A percentile compares a stretch with the other conserved stretches of the same genome.
These are phyloP conservation scores for Spergularia azorica DNA, from an alignment of 179 eudicot genomes.

Conservation along the genomic window DNA sequence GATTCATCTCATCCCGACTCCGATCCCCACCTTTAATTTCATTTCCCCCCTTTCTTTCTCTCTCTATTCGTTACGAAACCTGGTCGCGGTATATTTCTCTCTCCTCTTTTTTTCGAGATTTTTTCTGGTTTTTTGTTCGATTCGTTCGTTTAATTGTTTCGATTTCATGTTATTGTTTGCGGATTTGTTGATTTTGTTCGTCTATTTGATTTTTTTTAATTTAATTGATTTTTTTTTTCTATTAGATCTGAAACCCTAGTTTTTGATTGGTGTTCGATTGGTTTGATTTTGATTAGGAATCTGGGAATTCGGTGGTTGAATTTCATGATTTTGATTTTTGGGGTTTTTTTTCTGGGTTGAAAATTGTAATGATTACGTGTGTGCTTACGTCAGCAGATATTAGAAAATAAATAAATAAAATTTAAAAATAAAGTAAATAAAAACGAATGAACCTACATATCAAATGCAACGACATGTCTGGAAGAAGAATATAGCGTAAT, in stretches of 20 bases:
- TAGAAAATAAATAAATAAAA: too few species aligned
- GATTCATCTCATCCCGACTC: background rate
- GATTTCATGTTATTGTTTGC: background rate
- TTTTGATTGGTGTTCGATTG: constrained; percentile 3
- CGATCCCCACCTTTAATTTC: constrained; percentile 14
- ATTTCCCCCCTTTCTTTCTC: background rate
- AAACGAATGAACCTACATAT: background rate
- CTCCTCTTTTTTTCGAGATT: background rate
- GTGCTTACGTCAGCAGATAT: constrained; percentile 15
- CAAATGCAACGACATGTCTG: background rate
- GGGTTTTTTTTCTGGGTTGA: constrained; percentile 10
- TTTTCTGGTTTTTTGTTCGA: background rate
- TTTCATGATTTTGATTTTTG: background rate
- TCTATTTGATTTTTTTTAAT: background rate
- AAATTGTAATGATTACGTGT: constrained; percentile 9
- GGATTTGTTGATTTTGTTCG: background rate
- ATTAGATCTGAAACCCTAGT: constrained; percentile 30
- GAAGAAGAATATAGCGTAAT: background rate
- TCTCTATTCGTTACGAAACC: background rate
- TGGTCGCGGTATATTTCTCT: background rate
- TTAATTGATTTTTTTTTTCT: constrained; percentile 11
- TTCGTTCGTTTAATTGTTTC: background rate
- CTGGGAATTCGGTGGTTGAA: background rate
- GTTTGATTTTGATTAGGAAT: constrained; percentile 10
- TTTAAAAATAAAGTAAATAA: background rate